Percentiles rank a stretch among this genome's conserved stretches.
These are phyloP conservation scores for Ceriops decandra DNA, from an alignment of 345 rosid species.

Conservation along the genomic window DNA sequence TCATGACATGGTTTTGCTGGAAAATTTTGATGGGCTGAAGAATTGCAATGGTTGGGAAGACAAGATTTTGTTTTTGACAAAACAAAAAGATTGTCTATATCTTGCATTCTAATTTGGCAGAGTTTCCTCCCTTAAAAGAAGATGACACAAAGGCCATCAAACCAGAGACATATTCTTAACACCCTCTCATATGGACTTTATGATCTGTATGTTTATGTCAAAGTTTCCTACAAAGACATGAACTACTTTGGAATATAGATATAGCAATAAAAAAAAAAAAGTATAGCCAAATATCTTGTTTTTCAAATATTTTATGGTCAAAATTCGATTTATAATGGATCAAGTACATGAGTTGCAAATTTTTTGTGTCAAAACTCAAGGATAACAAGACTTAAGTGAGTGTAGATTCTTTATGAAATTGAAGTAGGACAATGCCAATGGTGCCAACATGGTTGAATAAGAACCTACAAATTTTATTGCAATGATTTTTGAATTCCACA, in stretches of 20 bases:
- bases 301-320: not conserved
- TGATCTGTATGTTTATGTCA: not conserved
- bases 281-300: not conserved
- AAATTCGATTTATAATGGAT: not conserved
- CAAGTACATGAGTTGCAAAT: not conserved
- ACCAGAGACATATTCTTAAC: not conserved
- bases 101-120: not conserved
- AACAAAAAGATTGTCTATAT: not conserved
- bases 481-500: not conserved
- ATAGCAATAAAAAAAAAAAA: not conserved
- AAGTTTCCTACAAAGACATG: not conserved
- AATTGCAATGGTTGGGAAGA: not conserved
- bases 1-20: not conserved
- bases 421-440: not conserved
- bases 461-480: not conserved
- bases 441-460: not conserved
- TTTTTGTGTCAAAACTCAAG: not conserved
- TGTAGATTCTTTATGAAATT: not conserved
- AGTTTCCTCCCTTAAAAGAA: too few species aligned
- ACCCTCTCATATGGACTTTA: not conserved
- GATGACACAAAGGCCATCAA: not conserved
- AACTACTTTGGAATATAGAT: not conserved
- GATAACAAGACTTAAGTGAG: not conserved
- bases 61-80: not conserved
- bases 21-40: not conserved